Evolutionary conservation across 768 basidiomycete genomes (phyloP).

Genomic region (Lentinula raphanica): DNA sequence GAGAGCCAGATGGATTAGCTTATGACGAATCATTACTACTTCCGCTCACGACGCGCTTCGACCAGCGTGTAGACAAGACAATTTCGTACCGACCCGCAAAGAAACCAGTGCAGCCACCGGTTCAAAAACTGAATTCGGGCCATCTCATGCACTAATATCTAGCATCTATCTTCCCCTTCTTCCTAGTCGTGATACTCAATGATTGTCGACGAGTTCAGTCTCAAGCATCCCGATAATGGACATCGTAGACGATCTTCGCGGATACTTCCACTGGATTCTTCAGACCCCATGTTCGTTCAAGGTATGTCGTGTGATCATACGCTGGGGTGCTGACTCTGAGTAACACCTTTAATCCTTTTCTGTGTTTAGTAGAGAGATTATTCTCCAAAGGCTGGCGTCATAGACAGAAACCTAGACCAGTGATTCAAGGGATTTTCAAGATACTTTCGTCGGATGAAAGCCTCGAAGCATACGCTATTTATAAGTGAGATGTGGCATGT

Average conservation of each 20-base stretch:
- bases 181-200: not conserved
- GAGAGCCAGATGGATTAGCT: not conserved
- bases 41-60: not conserved
- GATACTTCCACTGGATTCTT: constrained; percentile 33
- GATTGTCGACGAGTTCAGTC: constrained; percentile 32
- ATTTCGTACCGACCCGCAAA: not conserved
- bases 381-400: constrained; percentile 56
- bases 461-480: constrained; percentile 39
- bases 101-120: not conserved
- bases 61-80: constrained; percentile 16
- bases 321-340: not conserved
- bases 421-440: constrained; percentile 46
- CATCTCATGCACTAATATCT: not conserved
- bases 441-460: constrained; percentile 40
- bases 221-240: constrained; percentile 38
- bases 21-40: not conserved
- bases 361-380: constrained; percentile 38
- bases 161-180: not conserved
- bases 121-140: not conserved
- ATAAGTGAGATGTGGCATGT: constrained; percentile 31
- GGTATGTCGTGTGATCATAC: constrained; percentile 34
- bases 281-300: constrained; percentile 30
- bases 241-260: constrained; percentile 34
- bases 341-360: not conserved
- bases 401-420: constrained; percentile 44